Base-by-base conservation (phyloP, 2,329 filamentous ascomycete genomes). In the Pseudogymnoascus sp. region DNA sequence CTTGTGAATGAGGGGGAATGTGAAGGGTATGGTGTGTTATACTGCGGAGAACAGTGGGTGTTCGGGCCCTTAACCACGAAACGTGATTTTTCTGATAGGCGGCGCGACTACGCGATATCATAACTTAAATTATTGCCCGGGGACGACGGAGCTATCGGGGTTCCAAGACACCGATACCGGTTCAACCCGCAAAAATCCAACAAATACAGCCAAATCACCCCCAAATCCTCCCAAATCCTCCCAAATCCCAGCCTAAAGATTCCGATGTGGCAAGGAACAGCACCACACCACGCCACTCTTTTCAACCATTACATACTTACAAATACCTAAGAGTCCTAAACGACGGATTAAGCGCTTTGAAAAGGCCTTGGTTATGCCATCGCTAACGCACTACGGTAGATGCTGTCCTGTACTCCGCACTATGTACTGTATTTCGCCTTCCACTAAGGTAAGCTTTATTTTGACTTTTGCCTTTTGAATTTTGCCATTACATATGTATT, bases 21-120 rank as follows among this genome's bases (percentile, higher is more conserved):
- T 30, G 25, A 55, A 55, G 25, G 45, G 25, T 55, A 6, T 55
- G 45, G 45, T 52, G 45, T 52, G 45, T 52, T 52, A 52, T 52
- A 52, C 12, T 52, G 45, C 45, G 45, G 45, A 52, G 45, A 41
- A 5, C 25, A 3, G 25, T 52, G 25, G 45, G n/a, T 52, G 45
- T 55, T 33, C 45, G 45, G 45, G 42, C 45, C 45, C 45, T 55
- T 30, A 55, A 33, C 45, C 25, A 19, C n/a, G 8, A 55, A 55
- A 55, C 25, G 45, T 55, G 45, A 33, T 55, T 55, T 55, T 55
- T 55, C n/a, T 55, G 45, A 55, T 55, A 55, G 45, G 45, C 45
- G 45, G 45, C 45, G 45, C 45, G 45, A 30, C 14, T 55, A 55
- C 45, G 45, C 45, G 45, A 55, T 55, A 4, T 19, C 45, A 55